Conservation (phyloP, 2,329 filamentous ascomycete species). For the Didymosphaeria variabile region DNA sequence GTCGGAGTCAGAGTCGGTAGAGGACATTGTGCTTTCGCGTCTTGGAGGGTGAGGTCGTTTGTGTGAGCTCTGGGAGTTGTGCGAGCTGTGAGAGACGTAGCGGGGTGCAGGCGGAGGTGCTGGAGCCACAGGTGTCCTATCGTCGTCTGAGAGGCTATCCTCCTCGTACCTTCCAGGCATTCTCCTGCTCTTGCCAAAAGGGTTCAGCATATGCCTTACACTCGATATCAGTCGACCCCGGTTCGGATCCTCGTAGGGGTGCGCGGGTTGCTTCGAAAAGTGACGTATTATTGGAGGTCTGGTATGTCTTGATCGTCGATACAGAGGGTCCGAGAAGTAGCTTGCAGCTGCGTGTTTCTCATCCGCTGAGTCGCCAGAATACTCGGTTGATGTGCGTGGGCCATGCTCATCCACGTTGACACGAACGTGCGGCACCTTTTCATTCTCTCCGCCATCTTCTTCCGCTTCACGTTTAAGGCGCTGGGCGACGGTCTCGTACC, state of each 20-base stretch:
- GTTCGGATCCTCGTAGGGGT: slow-evolving; percentile 34
- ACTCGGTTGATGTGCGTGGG: slow-evolving; percentile 43
- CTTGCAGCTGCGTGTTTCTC: slow-evolving; percentile 55
- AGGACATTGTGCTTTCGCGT: slow-evolving; percentile 47
- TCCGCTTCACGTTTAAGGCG: slow-evolving; percentile 72
- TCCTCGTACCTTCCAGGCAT: slow-evolving; percentile 36
- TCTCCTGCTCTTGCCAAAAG: slow-evolving; percentile 38
- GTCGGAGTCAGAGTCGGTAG: slow-evolving; percentile 44
- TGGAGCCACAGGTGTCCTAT: slow-evolving; percentile 37
- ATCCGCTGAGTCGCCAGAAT: slow-evolving; percentile 51
- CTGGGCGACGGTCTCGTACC: slow-evolving; percentile 82
- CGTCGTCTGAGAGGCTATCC: slow-evolving; percentile 40
- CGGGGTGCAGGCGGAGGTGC: slow-evolving; percentile 31
- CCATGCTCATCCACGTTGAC: slow-evolving; percentile 34
- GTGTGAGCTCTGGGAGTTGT: slow-evolving; percentile 21
- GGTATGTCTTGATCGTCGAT: slow-evolving; percentile 53
- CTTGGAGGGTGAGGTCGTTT: slow-evolving; percentile 43
- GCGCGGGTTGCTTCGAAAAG: slow-evolving; percentile 43
- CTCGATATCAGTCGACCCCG: slow-evolving; percentile 38
- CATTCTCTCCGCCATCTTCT: slow-evolving; percentile 34
- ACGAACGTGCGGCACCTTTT: slow-evolving; percentile 26
- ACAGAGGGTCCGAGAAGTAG: slow-evolving; percentile 61
- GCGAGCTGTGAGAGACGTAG: slow-evolving; percentile 21
- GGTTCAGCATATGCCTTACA: slow-evolving; percentile 48
- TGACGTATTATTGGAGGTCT: slow-evolving; percentile 55